A percentile compares a stretch with the other conserved stretches of the same genome.
phyloP scores from a whole-genome alignment of 768 basidiomycete genomes.

The Mycena amicta region DNA sequence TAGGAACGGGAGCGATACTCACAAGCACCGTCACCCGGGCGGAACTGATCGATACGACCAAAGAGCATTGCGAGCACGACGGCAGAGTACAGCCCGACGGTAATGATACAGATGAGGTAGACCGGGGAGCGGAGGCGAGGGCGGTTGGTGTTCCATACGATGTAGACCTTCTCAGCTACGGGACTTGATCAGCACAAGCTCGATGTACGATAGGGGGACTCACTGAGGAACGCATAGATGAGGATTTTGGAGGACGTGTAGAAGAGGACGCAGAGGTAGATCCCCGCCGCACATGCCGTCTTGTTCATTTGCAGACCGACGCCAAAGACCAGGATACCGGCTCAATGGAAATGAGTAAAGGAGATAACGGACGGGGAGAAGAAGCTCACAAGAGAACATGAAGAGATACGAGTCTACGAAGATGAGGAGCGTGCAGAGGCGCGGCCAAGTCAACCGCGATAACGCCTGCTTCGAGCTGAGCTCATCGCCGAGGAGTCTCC shows the following conservation, averaged over 20 bases:
- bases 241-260: conserved; percentile 46
- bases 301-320: conserved; percentile 40
- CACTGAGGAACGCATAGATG: conserved; percentile 48
- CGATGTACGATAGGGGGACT: conserved; percentile 6
- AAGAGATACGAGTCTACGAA: conserved; percentile 48
- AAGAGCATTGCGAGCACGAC: conserved; percentile 41
- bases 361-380: not conserved
- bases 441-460: conserved; percentile 35
- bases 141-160: conserved; percentile 40
- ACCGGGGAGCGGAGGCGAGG: conserved; percentile 40
- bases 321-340: conserved; percentile 45
- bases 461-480: too few species aligned
- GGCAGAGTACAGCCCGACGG: conserved; percentile 39
- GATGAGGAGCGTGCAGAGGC: conserved; percentile 39
- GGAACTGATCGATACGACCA: conserved; percentile 40
- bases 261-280: conserved; percentile 44
- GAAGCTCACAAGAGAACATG: conserved; percentile 38
- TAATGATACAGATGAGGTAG: conserved; percentile 41
- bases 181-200: not conserved
- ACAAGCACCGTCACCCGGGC: conserved; percentile 30
- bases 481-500: not conserved
- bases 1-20: too few species aligned
- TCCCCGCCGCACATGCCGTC: conserved; percentile 41
- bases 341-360: conserved; percentile 29
- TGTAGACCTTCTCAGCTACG: conserved; percentile 46